Conservation (phyloP, 176 grass and related monocot species). For the Avena atlantica region DNA sequence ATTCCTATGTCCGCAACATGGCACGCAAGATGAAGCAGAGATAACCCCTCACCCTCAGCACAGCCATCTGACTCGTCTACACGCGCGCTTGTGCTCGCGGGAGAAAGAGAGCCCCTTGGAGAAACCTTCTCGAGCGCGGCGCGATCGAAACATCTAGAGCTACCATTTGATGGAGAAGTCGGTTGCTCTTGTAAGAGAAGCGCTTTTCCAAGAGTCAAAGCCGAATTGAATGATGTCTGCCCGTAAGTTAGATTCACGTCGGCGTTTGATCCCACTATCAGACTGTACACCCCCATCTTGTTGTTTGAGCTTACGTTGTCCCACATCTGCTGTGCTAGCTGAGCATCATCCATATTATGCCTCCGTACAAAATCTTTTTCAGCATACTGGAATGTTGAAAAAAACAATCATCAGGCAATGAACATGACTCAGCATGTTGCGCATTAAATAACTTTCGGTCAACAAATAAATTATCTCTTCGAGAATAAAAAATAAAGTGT, state of each 20-base stretch:
- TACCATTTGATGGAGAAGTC: slow-evolving; percentile 55
- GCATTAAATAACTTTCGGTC: background rate
- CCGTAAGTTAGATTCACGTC: slow-evolving; percentile 76
- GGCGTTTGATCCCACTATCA: slow-evolving; percentile 75
- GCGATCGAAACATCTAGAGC: slow-evolving; percentile 44
- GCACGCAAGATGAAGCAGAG: slow-evolving; percentile 92
- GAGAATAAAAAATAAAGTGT: background rate
- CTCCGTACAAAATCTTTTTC: slow-evolving; percentile 81
- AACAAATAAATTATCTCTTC: background rate
- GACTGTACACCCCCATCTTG: slow-evolving; percentile 78
- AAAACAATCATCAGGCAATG: slow-evolving; percentile 23
- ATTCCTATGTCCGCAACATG: slow-evolving; percentile 77
- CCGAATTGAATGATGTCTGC: slow-evolving; percentile 50
- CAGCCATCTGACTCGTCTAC: slow-evolving; percentile 49
- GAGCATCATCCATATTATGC: slow-evolving; percentile 53
- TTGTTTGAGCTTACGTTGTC: slow-evolving; percentile 73
- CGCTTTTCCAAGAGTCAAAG: slow-evolving; percentile 76
- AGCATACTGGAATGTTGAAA: slow-evolving; percentile 74
- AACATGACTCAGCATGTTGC: slow-evolving; percentile 1
- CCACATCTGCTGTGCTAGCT: slow-evolving; percentile 86
- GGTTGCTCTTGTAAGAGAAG: slow-evolving; percentile 82
- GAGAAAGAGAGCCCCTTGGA: slow-evolving; percentile 47
- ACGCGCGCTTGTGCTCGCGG: slow-evolving; percentile 55
- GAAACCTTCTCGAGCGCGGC: slow-evolving; percentile 46
- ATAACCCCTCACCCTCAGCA: slow-evolving; percentile 72